These are phyloP conservation scores for Neurospora sublineolata DNA, from an alignment of 495 filamentous ascomycete genomes.

Conservation along the genomic window DNA sequence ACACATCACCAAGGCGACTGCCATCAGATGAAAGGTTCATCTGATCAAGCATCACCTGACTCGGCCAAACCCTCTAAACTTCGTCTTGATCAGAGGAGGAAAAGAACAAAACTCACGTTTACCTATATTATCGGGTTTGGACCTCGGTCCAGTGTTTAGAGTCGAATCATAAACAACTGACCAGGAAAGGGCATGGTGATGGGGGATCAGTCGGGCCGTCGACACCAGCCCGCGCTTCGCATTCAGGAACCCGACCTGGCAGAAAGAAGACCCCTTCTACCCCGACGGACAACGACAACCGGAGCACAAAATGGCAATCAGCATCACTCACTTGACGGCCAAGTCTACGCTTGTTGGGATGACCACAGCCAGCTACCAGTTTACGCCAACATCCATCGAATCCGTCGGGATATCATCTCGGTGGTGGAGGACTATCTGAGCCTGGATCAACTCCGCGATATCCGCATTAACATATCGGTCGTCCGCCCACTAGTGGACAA, in stretches of 20 bases:
- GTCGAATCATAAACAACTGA: not conserved
- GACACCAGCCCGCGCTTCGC: constrained; percentile 9
- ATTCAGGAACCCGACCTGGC: constrained; percentile 16
- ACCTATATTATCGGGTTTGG: not conserved
- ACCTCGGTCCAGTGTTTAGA: not conserved
- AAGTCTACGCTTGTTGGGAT: constrained; percentile 15
- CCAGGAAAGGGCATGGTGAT: not conserved
- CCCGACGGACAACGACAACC: constrained; percentile 14
- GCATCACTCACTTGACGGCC: constrained; percentile 11
- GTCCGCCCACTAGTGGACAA: constrained; percentile 59
- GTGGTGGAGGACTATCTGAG: constrained; percentile 44
- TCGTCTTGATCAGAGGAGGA: not conserved
- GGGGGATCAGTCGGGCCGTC: constrained; percentile 4
- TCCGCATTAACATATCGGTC: constrained; percentile 58
- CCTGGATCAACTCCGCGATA: constrained; percentile 53
- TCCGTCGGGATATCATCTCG: constrained; percentile 39
- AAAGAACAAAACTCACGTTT: not conserved
- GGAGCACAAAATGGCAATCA: constrained; percentile 5
- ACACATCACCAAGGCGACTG: not conserved
- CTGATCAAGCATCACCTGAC: not conserved
- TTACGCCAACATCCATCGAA: constrained; percentile 42
- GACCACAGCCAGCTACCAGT: constrained; percentile 37
- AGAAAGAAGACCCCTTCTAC: constrained; percentile 19
- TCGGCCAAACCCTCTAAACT: not conserved
- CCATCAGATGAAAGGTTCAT: not conserved